Evolutionary conservation across 306 rosid species (phyloP).

Genomic region (Ormosia semicastrata): DNA sequence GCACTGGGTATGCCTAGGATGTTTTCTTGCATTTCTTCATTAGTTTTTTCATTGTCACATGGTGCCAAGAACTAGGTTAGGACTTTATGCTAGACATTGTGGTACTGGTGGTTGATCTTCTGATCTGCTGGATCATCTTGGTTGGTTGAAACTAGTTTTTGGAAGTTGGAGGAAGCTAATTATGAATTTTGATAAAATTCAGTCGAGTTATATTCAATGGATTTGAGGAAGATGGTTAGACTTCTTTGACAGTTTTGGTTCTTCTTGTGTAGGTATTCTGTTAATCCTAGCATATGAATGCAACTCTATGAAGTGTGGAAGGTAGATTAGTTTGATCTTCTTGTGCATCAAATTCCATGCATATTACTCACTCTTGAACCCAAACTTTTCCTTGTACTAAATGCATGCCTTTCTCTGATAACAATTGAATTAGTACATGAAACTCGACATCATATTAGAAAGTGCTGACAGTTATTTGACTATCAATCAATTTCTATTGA

Average conservation of each 20-base stretch:
- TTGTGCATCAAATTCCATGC: background rate
- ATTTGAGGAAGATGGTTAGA: background rate
- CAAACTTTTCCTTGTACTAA: background rate
- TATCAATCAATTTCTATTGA: background rate
- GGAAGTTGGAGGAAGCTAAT: background rate
- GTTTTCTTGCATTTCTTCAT: background rate
- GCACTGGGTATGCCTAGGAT: background rate
- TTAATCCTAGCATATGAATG: background rate
- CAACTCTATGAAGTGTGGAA: background rate
- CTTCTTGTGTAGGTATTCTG: background rate
- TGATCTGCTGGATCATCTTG: slow-evolving; percentile 1
- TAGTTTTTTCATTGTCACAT: background rate
- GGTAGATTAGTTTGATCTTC: background rate
- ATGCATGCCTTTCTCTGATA: background rate
- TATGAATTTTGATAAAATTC: background rate
- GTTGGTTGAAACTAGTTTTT: background rate
- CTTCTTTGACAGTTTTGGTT: background rate
- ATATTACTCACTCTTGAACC: background rate
- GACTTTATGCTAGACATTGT: background rate
- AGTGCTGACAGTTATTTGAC: background rate
- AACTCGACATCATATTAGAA: background rate
- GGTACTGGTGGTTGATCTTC: background rate
- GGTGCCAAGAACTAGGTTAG: slow-evolving; percentile 12
- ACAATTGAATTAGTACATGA: background rate
- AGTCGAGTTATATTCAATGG: background rate